These are phyloP conservation scores for Lactarius indigo DNA, from an alignment of 768 basidiomycete species.

Conservation along the genomic window DNA sequence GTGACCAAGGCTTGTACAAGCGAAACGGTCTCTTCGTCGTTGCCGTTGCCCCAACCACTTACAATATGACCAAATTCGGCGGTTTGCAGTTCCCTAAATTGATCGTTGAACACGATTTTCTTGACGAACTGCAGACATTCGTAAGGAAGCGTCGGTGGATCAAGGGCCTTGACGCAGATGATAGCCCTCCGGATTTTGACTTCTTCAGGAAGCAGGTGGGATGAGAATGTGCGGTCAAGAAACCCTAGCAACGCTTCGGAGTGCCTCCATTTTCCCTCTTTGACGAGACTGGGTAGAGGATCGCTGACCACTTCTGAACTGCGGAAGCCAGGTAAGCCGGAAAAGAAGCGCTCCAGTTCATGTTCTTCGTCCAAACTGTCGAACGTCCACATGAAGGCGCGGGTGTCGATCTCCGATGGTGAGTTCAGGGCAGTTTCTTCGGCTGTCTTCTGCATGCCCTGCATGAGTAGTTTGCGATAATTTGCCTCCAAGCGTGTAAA, in stretches of 20 bases:
- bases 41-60: not conserved
- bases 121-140: not conserved
- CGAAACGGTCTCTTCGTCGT: not conserved
- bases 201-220: not conserved
- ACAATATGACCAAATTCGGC: not conserved
- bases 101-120: not conserved
- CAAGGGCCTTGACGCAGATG: not conserved
- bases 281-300: not conserved
- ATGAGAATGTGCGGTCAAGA: not conserved
- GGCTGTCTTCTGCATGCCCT: not conserved
- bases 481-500: too few relatives aligned
- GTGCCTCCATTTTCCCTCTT: not conserved
- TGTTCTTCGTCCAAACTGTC: not conserved
- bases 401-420: not conserved
- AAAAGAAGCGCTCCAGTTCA: not conserved
- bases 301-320: not conserved
- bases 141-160: not conserved
- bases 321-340: not conserved
- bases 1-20: not conserved
- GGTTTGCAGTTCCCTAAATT: not conserved
- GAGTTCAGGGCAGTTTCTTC: not conserved
- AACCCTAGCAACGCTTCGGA: not conserved
- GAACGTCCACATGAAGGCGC: not conserved
- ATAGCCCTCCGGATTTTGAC: not conserved
- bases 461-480: not conserved